These are phyloP conservation scores for Rhynchospora breviuscula DNA, from an alignment of 176 grass and related monocot species.

Conservation along the genomic window DNA sequence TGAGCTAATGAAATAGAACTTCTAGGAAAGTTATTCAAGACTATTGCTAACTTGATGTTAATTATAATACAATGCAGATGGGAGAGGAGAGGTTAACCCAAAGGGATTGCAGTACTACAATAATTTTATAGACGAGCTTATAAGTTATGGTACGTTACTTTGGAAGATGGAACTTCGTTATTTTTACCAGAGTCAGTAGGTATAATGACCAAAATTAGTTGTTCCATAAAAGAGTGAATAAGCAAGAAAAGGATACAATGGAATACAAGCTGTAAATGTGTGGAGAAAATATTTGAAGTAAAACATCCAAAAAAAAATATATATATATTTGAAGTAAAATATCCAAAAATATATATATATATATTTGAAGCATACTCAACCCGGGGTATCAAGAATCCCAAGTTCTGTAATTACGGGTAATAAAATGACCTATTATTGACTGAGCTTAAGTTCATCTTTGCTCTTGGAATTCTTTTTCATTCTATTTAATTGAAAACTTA, in stretches of 20 bases:
- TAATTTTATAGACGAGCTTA: slow-evolving; percentile 63
- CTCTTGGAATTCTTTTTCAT: background rate
- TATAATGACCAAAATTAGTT: background rate
- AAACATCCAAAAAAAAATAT: too few species aligned
- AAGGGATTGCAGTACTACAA: slow-evolving; percentile 79
- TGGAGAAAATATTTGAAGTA: background rate
- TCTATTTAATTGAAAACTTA: background rate
- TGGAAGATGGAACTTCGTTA: background rate
- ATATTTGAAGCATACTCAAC: background rate
- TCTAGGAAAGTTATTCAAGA: background rate
- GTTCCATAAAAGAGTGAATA: background rate
- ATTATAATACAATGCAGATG: slow-evolving; percentile 44
- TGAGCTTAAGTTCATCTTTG: background rate
- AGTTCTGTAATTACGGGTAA: background rate
- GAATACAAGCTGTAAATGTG: background rate
- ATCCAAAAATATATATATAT: too few species aligned
- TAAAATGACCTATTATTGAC: background rate
- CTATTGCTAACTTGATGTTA: background rate
- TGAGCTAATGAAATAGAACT: background rate
- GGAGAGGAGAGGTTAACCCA: slow-evolving; percentile 70
- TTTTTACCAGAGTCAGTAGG: background rate
- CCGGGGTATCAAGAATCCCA: background rate
- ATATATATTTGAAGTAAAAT: background rate
- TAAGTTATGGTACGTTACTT: slow-evolving; percentile 36
- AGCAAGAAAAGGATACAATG: background rate